These are phyloP conservation scores for Musa acuminata DNA, from an alignment of 176 grass and related monocot genomes.

Conservation along the genomic window DNA sequence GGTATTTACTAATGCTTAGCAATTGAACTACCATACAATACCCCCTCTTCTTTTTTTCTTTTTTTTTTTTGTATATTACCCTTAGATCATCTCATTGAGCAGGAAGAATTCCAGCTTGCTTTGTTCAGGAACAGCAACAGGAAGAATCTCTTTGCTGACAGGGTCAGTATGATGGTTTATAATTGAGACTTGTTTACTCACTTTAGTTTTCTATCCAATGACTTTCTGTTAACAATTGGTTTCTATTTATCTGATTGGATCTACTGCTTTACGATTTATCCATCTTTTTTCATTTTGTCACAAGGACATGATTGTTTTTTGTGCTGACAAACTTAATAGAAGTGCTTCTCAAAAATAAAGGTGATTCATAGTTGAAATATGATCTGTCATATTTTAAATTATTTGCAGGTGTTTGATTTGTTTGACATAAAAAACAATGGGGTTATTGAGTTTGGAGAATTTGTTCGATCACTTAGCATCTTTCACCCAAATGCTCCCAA, in stretches of 20 bases:
- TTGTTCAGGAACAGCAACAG: conserved; percentile 13
- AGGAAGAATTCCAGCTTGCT: conserved; percentile 10
- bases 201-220: neutral
- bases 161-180: neutral
- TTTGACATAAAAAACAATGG: conserved; percentile 47
- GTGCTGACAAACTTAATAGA: no score
- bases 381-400: neutral
- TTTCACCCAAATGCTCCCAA: conserved; percentile 43
- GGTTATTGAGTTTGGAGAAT: conserved; percentile 45
- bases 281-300: neutral
- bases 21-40: neutral
- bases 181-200: neutral
- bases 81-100: neutral
- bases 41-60: neutral
- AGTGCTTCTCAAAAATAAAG: neutral
- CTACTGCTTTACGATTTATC: neutral
- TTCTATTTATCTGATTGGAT: neutral
- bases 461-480: conserved; percentile 35
- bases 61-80: neutral
- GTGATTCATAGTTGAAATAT: neutral
- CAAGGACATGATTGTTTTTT: neutral
- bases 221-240: neutral
- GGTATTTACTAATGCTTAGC: neutral
- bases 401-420: conserved; percentile 43
- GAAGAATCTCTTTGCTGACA: conserved; percentile 5